A percentile compares a stretch with the other conserved stretches of the same genome.
Conservation (phyloP, 2,329 filamentous ascomycete species). For the Pestalotiopsis sp. region DNA sequence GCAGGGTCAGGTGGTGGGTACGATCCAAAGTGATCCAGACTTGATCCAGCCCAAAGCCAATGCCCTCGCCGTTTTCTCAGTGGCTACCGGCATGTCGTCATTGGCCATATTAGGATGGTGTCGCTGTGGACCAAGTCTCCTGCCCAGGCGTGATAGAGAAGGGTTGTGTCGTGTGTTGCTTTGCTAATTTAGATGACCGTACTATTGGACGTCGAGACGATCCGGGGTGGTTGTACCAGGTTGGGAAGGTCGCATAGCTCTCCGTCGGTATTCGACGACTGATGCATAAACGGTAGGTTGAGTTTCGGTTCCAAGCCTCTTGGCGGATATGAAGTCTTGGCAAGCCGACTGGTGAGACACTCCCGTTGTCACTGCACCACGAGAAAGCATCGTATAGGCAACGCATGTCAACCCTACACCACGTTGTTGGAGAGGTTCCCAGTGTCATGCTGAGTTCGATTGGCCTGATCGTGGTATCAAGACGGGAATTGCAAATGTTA, state of each 20-base stretch:
- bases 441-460: no score
- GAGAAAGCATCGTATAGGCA: background rate
- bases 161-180: background rate
- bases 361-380: background rate
- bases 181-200: background rate
- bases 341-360: background rate
- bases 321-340: background rate
- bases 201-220: background rate
- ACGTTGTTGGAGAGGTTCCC: no score
- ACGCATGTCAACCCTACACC: no score
- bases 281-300: background rate
- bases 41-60: background rate
- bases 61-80: background rate
- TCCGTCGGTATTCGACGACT: background rate
- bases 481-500: no score
- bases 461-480: no score
- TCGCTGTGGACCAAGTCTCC: background rate
- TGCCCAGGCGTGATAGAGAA: background rate
- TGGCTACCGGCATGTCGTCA: conserved; percentile 1
- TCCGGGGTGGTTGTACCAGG: background rate
- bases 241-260: background rate
- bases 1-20: background rate
- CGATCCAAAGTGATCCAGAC: background rate
- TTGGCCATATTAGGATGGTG: conserved; percentile 5
- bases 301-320: background rate